phyloP scores from a whole-genome alignment of 805 yeast species.

The Tetrapisispora pingtungensis region DNA sequence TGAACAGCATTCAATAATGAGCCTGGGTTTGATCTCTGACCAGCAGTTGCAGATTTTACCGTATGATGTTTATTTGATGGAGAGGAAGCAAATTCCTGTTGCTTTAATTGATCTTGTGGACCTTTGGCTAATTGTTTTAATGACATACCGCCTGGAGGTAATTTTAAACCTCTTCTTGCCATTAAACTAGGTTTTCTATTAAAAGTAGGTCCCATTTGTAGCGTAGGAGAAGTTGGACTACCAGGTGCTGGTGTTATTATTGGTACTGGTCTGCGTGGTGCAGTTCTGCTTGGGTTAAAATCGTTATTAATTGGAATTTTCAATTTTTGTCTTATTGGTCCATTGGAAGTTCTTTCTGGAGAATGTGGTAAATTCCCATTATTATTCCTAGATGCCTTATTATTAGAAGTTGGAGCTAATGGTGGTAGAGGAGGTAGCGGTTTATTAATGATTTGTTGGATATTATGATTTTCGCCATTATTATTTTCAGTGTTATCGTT shows the following conservation, averaged over 20 bases:
- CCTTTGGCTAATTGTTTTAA: conserved; percentile 17
- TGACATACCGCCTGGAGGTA: conserved; percentile 37
- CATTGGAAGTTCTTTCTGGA: neutral
- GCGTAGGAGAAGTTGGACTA: conserved; percentile 29
- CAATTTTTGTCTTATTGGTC: neutral
- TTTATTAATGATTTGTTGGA: conserved; percentile 28
- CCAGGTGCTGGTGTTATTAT: neutral
- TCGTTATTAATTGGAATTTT: conserved; percentile 3
- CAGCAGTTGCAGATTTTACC: conserved; percentile 7
- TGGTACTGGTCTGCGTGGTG: conserved; percentile 19
- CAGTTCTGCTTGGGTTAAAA: conserved; percentile 22
- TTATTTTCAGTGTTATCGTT: neutral
- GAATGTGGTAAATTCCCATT: too few species aligned
- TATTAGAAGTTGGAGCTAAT: neutral
- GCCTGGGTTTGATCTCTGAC: conserved; percentile 25
- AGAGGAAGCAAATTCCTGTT: conserved; percentile 22
- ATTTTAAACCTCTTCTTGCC: conserved; percentile 74
- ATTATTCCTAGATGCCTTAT: neutral
- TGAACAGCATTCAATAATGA: conserved; percentile 23
- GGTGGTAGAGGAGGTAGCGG: conserved; percentile 33
- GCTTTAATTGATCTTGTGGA: conserved; percentile 7
- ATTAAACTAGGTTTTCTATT: conserved; percentile 54
- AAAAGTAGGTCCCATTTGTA: neutral
- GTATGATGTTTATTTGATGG: conserved; percentile 17
- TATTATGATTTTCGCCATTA: conserved; percentile 6